These are phyloP conservation scores for Viridothelium virens DNA, from an alignment of 495 filamentous ascomycete genomes.

Conservation along the genomic window DNA sequence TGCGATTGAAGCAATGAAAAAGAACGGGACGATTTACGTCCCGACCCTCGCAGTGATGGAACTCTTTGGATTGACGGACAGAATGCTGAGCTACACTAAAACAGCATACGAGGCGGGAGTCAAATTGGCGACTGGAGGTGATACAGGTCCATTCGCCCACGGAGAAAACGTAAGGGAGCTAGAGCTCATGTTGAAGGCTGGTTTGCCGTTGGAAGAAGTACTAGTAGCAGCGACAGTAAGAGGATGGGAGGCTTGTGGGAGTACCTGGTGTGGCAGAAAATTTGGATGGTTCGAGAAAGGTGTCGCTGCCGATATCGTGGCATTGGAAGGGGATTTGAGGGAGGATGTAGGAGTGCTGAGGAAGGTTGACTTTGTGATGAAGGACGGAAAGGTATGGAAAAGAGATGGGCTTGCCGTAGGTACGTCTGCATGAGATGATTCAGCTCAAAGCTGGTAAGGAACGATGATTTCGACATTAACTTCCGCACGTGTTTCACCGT, in stretches of 20 bases:
- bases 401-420: conserved; percentile 18
- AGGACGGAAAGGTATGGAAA: conserved; percentile 43
- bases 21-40: conserved; percentile 41
- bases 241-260: conserved; percentile 48
- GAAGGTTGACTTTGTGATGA: conserved; percentile 47
- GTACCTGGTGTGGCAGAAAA: conserved; percentile 40
- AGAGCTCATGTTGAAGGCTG: conserved; percentile 45
- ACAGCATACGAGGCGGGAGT: conserved; percentile 39
- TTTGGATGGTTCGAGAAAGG: conserved; percentile 46
- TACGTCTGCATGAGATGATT: conserved; percentile 12
- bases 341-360: conserved; percentile 36
- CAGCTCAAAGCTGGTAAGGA: background rate
- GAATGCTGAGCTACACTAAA: conserved; percentile 30
- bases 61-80: conserved; percentile 17
- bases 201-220: conserved; percentile 42
- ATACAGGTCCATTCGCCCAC: conserved; percentile 46
- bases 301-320: conserved; percentile 44
- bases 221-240: conserved; percentile 40
- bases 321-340: conserved; percentile 27
- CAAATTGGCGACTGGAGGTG: conserved; percentile 41
- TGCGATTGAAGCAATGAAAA: conserved; percentile 35
- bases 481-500: too few relatives aligned
- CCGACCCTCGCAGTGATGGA: conserved; percentile 43
- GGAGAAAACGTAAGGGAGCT: conserved; percentile 45
- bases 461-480: background rate